Conservation (phyloP, 208 protist species). For the Phytomonas sp. region DNA sequence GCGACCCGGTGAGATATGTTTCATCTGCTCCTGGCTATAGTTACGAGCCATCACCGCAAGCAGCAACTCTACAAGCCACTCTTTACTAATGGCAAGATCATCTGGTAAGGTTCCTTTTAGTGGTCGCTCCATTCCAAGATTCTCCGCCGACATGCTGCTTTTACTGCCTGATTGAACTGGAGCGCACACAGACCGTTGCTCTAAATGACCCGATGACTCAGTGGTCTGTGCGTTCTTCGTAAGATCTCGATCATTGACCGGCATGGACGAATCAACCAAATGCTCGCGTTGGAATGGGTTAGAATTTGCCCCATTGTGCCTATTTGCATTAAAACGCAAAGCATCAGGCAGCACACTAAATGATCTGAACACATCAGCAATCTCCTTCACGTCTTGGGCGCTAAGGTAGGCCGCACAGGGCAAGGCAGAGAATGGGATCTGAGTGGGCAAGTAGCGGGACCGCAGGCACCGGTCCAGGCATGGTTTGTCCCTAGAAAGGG, state of each 20-base stretch:
- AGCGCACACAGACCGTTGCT: not conserved
- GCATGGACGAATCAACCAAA: not conserved
- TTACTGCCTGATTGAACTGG: not conserved
- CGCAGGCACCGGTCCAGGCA: conserved; percentile 46
- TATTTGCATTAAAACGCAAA: not conserved
- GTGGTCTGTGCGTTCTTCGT: not conserved
- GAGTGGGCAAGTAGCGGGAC: conserved; percentile 65
- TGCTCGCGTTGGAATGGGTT: not conserved
- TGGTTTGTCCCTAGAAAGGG: conserved; percentile 21
- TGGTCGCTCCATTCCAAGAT: not conserved
- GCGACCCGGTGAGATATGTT: not conserved
- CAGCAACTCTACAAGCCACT: conserved; percentile 56
- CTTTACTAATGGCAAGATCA: conserved; percentile 40
- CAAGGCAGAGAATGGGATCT: conserved; percentile 52
- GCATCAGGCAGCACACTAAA: conserved; percentile 36
- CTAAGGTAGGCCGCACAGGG: conserved; percentile 45
- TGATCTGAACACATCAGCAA: conserved; percentile 28
- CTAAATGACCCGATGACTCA: not conserved
- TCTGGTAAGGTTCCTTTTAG: not conserved
- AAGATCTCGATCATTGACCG: not conserved
- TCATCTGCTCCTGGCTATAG: not conserved
- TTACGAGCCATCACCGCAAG: conserved; percentile 16
- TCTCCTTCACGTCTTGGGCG: conserved; percentile 33
- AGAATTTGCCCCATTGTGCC: not conserved
- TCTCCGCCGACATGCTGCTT: not conserved